These are phyloP conservation scores for Fraxinus quadrangulata DNA, from an alignment of 257 asterid genomes.

Conservation along the genomic window DNA sequence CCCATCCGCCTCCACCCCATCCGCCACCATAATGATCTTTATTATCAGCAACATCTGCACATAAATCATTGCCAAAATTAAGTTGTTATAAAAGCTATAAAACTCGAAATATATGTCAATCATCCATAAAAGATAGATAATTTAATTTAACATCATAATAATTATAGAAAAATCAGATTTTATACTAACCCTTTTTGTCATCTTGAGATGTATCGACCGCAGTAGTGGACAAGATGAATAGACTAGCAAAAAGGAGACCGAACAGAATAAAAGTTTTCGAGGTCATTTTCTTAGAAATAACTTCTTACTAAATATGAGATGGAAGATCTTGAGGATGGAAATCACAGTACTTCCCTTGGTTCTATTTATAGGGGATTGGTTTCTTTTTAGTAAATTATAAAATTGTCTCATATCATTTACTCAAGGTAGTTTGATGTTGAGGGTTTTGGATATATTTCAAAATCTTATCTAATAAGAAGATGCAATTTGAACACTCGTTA, in stretches of 20 bases:
- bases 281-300: neutral
- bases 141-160: neutral
- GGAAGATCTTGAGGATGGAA: neutral
- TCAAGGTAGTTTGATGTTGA: neutral
- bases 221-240: neutral
- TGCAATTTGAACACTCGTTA: neutral
- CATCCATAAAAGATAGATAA: neutral
- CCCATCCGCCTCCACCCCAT: constrained; percentile 13
- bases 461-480: neutral
- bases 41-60: neutral
- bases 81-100: neutral
- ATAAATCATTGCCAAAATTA: neutral
- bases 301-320: neutral
- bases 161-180: neutral
- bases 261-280: neutral
- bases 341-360: neutral
- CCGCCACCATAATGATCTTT: constrained; percentile 2
- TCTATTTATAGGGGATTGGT: neutral
- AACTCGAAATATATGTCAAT: neutral
- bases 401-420: neutral
- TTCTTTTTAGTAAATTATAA: neutral
- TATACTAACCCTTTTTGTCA: neutral
- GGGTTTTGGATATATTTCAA: neutral
- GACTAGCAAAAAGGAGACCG: neutral
- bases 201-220: neutral